Evolutionary conservation across 768 basidiomycete genomes (phyloP).

Genomic region (Boletus coccyginus): DNA sequence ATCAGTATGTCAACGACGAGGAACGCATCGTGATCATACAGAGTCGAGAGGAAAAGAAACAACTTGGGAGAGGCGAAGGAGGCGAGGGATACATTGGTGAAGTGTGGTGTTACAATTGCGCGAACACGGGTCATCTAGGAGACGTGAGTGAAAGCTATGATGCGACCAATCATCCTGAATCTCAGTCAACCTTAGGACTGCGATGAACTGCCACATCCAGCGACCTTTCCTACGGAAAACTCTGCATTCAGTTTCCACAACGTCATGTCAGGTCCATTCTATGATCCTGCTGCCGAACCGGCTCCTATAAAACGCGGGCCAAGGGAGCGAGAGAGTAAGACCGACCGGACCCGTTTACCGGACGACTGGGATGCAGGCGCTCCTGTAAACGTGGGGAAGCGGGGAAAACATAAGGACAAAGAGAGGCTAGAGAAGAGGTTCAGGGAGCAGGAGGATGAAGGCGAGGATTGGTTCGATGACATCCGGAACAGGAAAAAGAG

Average conservation of each 20-base stretch:
- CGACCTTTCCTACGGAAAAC: conserved; percentile 45
- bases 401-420: conserved; percentile 58
- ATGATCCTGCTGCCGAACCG: conserved; percentile 38
- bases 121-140: conserved; percentile 68
- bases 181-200: conserved; percentile 52
- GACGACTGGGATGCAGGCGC: conserved; percentile 47
- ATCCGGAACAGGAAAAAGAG: conserved; percentile 31
- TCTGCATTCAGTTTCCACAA: conserved; percentile 71
- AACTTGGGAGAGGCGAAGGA: conserved; percentile 57
- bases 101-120: conserved; percentile 84
- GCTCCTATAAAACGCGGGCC: conserved; percentile 33
- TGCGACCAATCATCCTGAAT: not conserved
- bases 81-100: conserved; percentile 78
- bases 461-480: conserved; percentile 63
- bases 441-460: conserved; percentile 54
- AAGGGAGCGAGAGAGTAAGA: conserved; percentile 34
- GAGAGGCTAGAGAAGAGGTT: conserved; percentile 53
- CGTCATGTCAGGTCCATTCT: conserved; percentile 64
- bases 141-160: conserved; percentile 51
- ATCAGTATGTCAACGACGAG: conserved; percentile 62
- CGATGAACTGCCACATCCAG: conserved; percentile 38
- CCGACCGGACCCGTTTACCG: conserved; percentile 30
- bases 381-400: conserved; percentile 63
- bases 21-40: conserved; percentile 46
- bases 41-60: conserved; percentile 48